Evolutionary conservation across 2,329 filamentous ascomycete genomes (phyloP), one percentile per base, ranked within the genome.

Genomic region (Calonectria hongkongensis): DNA sequence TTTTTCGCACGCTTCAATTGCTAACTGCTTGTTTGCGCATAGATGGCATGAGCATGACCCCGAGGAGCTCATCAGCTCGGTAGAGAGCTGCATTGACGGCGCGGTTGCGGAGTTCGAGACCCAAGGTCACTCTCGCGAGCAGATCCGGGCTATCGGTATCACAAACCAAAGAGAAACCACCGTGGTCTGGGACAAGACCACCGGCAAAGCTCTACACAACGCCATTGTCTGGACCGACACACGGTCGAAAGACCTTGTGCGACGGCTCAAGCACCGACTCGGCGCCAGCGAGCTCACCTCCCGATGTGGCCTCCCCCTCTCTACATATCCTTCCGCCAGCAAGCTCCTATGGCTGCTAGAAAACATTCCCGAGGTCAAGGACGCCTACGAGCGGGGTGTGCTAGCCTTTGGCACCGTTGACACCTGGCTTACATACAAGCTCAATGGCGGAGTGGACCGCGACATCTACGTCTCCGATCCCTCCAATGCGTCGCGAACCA

Each of bases 41-140:
- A 95, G 94, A 82, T 96, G 94, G 94, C 94, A 96, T 84, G 94
- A 97, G 84, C 94, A 96, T 83, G 93, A 96, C 79, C 94, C 94
- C 12, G 87, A 91, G 73, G 94, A 96, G 84, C 88, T 97, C 73
- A 85, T 96, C 43, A 86, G 88, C 66, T 94, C 94, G 1, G 94
- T 95, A 28, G 90, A 94, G 80, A 87, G 88, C 76, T 97, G 94
- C 84, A 95, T 97, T 76, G 93, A 95, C 77, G 90, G 91, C 73
- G 93, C 94, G 2, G 91, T 94, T 63, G 88, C 92, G 76, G 85
- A 89, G 8, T 96, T 96, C 83, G 85, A 93, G 69, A 88, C 90
- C 25, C 86, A 91, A 73, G 94, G 94, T 56, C 90, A 95, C 84
- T 89, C 89, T 54, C 88, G 89, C 75, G 86, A 88, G 66, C 91